Evolutionary conservation across 2,329 filamentous ascomycete genomes (phyloP), one percentile per base, ranked within the genome.

Genomic region (Neonectria faginata): DNA sequence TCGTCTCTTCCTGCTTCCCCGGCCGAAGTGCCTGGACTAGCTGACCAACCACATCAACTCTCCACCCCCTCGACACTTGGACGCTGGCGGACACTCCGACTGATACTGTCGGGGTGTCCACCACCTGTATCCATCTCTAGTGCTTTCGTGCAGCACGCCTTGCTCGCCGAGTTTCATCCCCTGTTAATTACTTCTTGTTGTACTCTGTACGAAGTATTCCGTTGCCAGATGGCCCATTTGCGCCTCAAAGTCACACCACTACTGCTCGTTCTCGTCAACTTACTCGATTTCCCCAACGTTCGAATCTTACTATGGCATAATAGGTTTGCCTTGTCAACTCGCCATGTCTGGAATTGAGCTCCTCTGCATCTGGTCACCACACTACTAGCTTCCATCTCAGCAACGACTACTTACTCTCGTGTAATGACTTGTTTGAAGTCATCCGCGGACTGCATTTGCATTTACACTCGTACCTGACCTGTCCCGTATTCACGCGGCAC

Each of bases 1-100:
- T 66, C 53, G 64, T 42, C 54, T 45, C 64, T 59, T 57, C 61
- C 59, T 51, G 42, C 64, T 71, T 69, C 70, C 70, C 70, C 70
- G 70, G 67, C 58, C 53, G 62, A 62, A 62, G 57, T 62, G 45
- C 47, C 44, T 62, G 52, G 42, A 18, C 36, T 22, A 31, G 60
- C 41, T 22, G 41, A 45, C 64, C 64, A 67, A 67, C 66, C 66
- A 66, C 31, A 44, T 57, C 33, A 33, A 45, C 53, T 45, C 44
- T 10, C 42, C 45, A 60, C 52, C 55, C 55, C 54, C 60, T 60
- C 31, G 50, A 48, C 59, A 60, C 61, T 68, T 69, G 36, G 36
- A 6, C 14, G 57, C 42, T 14, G 45, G 56, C 33, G 61, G 61
- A 55, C 42, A 62, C 60, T 51, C 70, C 58, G 60, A 56, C 39